Conservation (phyloP, 2,329 filamentous ascomycete genomes). For the Cytospora paraplurivora region DNA sequence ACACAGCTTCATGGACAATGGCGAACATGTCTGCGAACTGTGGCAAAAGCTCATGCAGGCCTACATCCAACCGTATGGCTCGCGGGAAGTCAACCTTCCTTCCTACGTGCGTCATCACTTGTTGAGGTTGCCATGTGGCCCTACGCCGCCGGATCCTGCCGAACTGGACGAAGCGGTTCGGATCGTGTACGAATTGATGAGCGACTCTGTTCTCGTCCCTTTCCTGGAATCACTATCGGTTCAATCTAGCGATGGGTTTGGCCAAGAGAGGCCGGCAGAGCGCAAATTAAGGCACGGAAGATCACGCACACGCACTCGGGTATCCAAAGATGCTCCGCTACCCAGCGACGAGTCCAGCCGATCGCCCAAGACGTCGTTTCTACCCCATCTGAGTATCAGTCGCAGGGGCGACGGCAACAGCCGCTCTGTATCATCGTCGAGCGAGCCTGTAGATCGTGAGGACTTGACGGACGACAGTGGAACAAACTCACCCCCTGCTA, state of each 20-base stretch:
- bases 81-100: conserved; percentile 88
- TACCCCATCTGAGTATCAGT: conserved; percentile 46
- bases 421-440: conserved; percentile 49
- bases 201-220: conserved; percentile 89
- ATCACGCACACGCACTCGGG: conserved; percentile 43
- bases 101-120: conserved; percentile 81
- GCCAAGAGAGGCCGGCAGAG: conserved; percentile 42
- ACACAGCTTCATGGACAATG: conserved; percentile 46
- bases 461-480: conserved; percentile 67
- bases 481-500: conserved; percentile 55
- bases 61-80: conserved; percentile 84
- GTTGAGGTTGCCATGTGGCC: conserved; percentile 61
- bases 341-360: conserved; percentile 44
- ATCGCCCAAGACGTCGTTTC: conserved; percentile 48
- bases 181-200: conserved; percentile 95
- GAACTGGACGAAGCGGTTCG: conserved; percentile 79
- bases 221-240: conserved; percentile 73
- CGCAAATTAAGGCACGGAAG: conserved; percentile 42
- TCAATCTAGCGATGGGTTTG: conserved; percentile 39
- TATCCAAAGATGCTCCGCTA: conserved; percentile 40
- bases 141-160: conserved; percentile 69
- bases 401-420: conserved; percentile 41
- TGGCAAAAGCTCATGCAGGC: conserved; percentile 89
- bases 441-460: conserved; percentile 51
- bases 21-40: conserved; percentile 72